phyloP scores from a whole-genome alignment of 2,329 filamentous ascomycete species.

The Emergomyces africanus region DNA sequence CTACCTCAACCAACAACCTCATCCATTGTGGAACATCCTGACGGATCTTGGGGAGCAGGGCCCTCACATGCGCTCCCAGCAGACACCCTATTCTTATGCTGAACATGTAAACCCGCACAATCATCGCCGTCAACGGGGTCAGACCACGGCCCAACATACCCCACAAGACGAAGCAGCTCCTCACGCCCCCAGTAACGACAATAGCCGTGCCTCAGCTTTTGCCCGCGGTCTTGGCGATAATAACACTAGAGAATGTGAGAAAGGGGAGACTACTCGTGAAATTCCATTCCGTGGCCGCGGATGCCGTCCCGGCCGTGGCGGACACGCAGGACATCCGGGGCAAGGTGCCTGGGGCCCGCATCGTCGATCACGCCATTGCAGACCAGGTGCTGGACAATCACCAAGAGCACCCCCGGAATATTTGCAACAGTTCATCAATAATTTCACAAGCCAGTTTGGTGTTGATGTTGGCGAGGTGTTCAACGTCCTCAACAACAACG shows the following conservation, averaged over 20 bases:
- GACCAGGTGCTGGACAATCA: neutral
- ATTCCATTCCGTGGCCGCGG: neutral
- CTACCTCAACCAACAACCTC: slow-evolving; percentile 35
- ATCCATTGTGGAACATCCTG: slow-evolving; percentile 44
- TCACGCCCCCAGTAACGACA: neutral
- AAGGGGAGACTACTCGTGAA: neutral
- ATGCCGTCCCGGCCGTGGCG: slow-evolving; percentile 1
- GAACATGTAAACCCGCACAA: slow-evolving; percentile 14
- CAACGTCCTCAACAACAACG: slow-evolving; percentile 7
- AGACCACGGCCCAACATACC: neutral
- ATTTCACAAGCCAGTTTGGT: slow-evolving; percentile 19
- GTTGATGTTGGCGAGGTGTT: slow-evolving; percentile 14
- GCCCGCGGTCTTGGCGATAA: neutral
- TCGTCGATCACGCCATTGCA: neutral
- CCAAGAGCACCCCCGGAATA: neutral
- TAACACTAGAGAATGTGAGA: neutral
- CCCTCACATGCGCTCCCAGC: slow-evolving; percentile 26
- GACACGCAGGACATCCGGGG: neutral
- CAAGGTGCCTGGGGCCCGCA: neutral
- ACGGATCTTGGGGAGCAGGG: slow-evolving; percentile 38
- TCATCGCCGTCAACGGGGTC: neutral
- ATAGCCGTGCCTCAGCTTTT: neutral
- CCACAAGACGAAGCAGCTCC: neutral
- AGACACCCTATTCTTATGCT: slow-evolving; percentile 12
- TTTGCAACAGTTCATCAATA: neutral